Evolutionary conservation across 371 early-diverging fungal species (phyloP), one percentile per base, ranked within the genome.

Genomic region (Lichtheimia corymbifera): DNA sequence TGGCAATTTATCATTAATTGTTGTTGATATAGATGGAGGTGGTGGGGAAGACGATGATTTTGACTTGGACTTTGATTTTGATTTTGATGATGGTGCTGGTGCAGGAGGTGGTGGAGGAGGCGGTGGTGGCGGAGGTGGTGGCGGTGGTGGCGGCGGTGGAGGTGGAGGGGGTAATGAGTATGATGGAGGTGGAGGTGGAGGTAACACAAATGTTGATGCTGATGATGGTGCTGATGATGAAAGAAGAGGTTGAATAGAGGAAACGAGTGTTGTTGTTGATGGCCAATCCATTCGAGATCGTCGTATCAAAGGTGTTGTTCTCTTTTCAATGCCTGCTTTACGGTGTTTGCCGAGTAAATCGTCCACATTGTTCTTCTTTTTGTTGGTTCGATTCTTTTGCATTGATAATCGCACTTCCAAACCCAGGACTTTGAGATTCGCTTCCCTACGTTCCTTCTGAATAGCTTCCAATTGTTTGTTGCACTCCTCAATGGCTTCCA

Each of bases 351-450:
- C 11, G 11, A 35, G 35, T 35, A 11, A 6, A 35, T 35, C 35
- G 11, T 35, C 35, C 5, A 6, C 35, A 35, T 35, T 35, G 35
- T 35, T 35, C 35, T 35, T 35, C 35, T 35, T 59, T 50, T 25
- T 35, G 35, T 1, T 35, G 35, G 35, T 35, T 51, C 63, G 40
- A 40, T 72, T 72, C 15, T 65, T 59, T 13, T 51, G 50, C 13
- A 70, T 59, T 7, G 73, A 73, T 14, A 73, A 28, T 5, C 59
- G 59, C 4, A 73, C 70, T 47, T 63, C 62, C 5, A 70, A 43
- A 5, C 59, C 65, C 27, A 73, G 25, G 1, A 70, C 15, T 14
- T 69, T 69, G 7, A 73, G 41, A n/a, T 66, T 27, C 3, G 60
- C 42, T 2, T 51, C 56, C 4, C 30, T 54, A 35, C 45, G 41